Percentiles rank a stretch among this genome's conserved stretches.
Evolutionary conservation across 192 early-diverging fungal species (phyloP).

Genomic region (Haplosporangium gracile): DNA sequence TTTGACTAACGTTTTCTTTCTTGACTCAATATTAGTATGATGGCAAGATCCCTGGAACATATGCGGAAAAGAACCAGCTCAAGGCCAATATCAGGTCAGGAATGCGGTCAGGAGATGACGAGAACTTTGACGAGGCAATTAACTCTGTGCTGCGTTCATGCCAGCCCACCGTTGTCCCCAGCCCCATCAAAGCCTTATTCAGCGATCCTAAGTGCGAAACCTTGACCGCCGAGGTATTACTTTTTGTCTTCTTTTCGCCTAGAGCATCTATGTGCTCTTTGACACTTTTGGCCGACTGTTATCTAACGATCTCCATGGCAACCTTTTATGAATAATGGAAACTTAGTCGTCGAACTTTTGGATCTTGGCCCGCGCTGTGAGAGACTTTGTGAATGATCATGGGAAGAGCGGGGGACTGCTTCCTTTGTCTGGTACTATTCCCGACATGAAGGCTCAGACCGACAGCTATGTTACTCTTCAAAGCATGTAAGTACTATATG

Average conservation of each 20-base stretch:
- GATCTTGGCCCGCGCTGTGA: constrained; percentile 84
- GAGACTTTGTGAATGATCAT: constrained; percentile 83
- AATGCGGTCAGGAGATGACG: constrained; percentile 75
- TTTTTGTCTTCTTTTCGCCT: background rate
- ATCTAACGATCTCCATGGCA: background rate
- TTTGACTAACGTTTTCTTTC: background rate
- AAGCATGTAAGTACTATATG: constrained; percentile 70
- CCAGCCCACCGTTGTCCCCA: constrained; percentile 66
- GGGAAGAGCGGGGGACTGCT: constrained; percentile 71
- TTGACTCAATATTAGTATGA: constrained; percentile 58
- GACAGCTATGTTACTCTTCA: constrained; percentile 87
- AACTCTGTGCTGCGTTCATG: constrained; percentile 75
- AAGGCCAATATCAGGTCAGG: constrained; percentile 70
- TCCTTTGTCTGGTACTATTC: constrained; percentile 88
- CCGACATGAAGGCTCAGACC: constrained; percentile 99
- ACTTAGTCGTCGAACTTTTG: constrained; percentile 81
- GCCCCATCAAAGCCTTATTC: constrained; percentile 65
- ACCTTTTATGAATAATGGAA: background rate
- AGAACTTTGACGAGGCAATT: constrained; percentile 93
- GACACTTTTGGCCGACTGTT: too few relatives aligned
- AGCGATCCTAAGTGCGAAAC: constrained; percentile 64
- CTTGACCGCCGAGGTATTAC: constrained; percentile 65
- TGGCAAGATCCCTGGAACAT: constrained; percentile 70
- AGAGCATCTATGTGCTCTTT: background rate
- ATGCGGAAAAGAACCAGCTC: constrained; percentile 75